Evolutionary conservation across 2,329 filamentous ascomycete genomes (phyloP).

Genomic region (Hirsutella minnesotensis): DNA sequence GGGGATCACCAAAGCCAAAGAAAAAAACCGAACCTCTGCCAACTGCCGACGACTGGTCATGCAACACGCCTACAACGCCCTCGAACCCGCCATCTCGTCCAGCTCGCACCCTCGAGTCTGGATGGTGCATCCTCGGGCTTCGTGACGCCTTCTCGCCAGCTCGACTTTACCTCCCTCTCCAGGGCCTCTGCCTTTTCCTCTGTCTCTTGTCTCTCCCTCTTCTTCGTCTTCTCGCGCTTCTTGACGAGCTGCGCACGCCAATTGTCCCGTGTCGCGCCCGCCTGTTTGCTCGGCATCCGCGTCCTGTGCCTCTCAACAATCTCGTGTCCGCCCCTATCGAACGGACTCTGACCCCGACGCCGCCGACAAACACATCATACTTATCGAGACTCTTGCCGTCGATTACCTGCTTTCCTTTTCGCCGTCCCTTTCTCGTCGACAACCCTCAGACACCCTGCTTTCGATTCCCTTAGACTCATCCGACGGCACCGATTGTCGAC

Average conservation of each 20-base stretch:
- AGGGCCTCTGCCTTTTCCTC: background rate
- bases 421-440: background rate
- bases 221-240: background rate
- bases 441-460: background rate
- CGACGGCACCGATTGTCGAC: background rate
- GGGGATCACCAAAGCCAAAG: background rate
- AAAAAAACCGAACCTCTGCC: background rate
- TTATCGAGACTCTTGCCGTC: background rate
- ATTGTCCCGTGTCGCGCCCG: conserved; percentile 1
- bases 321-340: background rate
- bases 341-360: background rate
- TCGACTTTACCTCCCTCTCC: background rate
- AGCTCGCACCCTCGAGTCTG: background rate
- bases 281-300: conserved; percentile 3
- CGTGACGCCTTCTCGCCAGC: background rate
- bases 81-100: background rate
- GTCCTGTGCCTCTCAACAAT: background rate
- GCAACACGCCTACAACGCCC: background rate
- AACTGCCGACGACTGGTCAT: background rate
- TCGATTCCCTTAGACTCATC: background rate
- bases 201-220: background rate
- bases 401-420: background rate
- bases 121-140: background rate
- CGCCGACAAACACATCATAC: background rate
- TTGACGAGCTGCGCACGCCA: background rate